Base-by-base conservation (phyloP, 768 basidiomycete genomes). In the Leccinellum rugosiceps region DNA sequence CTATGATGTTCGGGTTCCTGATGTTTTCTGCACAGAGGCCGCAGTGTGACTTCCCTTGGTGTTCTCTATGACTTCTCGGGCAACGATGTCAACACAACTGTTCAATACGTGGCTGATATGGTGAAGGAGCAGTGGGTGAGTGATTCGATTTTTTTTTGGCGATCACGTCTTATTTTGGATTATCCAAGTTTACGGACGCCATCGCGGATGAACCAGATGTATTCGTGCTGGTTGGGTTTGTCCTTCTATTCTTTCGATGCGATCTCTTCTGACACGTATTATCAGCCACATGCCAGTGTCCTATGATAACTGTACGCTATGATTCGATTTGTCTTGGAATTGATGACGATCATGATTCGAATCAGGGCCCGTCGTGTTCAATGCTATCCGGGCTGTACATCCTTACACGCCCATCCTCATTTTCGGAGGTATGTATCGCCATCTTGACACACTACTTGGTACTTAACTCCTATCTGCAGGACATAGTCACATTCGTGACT, bases 201-300 rank as follows among this genome's bases (percentile, higher is more conserved):
- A 93, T 94, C 58, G 71, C 77, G 43, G 88, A 92, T 9, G 85
- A 86, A 65, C 92, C 93, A 14, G 92, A 94, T 70, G 77, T 92
- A 58, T 96, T 95, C 3, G 19, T 91, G 54, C 80, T 92, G 53
- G 80, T 80, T 55, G 85, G 87, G 87, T 85, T 51, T 30, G 80
- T 64, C 51, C 53, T 41, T 53, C 53, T 38, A 55, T 51, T 6
- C 11, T 19, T 15, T 31, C 38, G 9, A 51, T 44, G 3, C 2
- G 46, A 21, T 28, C 49, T 9, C 43, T 3, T 23, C 47, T 59
- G 44, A 65, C 30, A 32, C 2, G 8, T 28, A 19, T n/a, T 9
- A 19, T 31, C 48, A 91, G 88, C 15, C 93, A 96, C 70, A 94
- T 95, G 92, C 90, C 90, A 3, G 81, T 92, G 5, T 70, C 80